A percentile compares a stretch with the other conserved stretches of the same genome.
These are phyloP conservation scores for Penicillium sclerotigenum DNA, from an alignment of 2,329 filamentous ascomycete genomes.

Conservation along the genomic window DNA sequence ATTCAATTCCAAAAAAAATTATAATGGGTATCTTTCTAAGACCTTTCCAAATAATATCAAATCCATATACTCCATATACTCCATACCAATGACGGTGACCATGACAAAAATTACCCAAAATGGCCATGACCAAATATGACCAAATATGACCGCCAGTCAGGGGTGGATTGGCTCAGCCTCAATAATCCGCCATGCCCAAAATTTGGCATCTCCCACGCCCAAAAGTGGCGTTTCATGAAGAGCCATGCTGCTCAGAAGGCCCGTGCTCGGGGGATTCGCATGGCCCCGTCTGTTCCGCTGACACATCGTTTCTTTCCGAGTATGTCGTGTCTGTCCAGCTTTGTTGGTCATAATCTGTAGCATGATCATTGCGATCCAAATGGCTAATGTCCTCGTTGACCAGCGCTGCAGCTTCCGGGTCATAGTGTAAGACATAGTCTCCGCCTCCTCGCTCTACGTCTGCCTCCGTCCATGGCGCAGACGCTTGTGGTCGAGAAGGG, in stretches of 20 bases:
- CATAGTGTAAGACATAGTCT: conserved; percentile 36
- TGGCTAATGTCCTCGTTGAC: conserved; percentile 28
- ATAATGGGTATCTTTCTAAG: too few species aligned
- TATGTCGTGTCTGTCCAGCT: conserved; percentile 20
- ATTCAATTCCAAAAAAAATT: too few species aligned
- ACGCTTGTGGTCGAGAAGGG: conserved; percentile 55
- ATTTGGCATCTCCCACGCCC: neutral
- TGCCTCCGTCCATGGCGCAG: conserved; percentile 54
- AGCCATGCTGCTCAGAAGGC: neutral
- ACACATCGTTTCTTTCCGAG: conserved; percentile 11
- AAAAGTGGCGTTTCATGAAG: neutral
- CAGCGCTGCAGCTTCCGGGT: conserved; percentile 39
- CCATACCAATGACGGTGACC: neutral
- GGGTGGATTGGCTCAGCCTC: neutral
- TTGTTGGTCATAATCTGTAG: conserved; percentile 9
- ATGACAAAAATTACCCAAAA: neutral
- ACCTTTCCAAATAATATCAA: too few species aligned
- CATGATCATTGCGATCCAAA: conserved; percentile 1
- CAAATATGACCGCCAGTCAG: neutral
- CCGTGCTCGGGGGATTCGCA: neutral
- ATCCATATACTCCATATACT: too few species aligned
- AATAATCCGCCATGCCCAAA: too few species aligned
- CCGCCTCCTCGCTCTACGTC: conserved; percentile 28
- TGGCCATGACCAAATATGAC: neutral
- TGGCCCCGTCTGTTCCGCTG: neutral